These are phyloP conservation scores for Mycosarcoma maydis DNA, from an alignment of 1,284 basidiomycete genomes.

Conservation along the genomic window DNA sequence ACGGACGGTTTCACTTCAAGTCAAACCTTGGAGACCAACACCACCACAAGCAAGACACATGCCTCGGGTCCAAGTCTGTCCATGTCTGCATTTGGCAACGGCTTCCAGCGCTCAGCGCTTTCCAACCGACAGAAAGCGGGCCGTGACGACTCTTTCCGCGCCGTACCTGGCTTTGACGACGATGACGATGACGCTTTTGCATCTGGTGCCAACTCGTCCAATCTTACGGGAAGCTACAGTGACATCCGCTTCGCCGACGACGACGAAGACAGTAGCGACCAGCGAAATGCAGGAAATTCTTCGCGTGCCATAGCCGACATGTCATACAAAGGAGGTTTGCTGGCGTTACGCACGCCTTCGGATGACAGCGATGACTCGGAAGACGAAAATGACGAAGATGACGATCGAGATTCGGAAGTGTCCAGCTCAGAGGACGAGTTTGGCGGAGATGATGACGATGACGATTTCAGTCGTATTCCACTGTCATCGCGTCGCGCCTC, in stretches of 20 bases:
- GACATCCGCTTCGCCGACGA: slow-evolving; percentile 74
- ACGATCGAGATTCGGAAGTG: slow-evolving; percentile 25
- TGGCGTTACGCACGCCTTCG: slow-evolving; percentile 35
- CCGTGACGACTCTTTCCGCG: slow-evolving; percentile 40
- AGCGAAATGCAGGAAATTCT: slow-evolving; percentile 8
- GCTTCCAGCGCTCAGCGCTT: slow-evolving; percentile 21
- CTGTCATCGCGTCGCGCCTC: slow-evolving; percentile 35
- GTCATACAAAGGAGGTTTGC: slow-evolving; percentile 16
- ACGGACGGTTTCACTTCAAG: slow-evolving; percentile 37
- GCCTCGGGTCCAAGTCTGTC: slow-evolving; percentile 38
- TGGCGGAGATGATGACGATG: slow-evolving; percentile 26
- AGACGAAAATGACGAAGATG: slow-evolving; percentile 8
- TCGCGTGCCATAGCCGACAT: slow-evolving; percentile 12
- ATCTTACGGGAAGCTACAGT: slow-evolving; percentile 67
- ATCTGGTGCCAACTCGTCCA: slow-evolving; percentile 68
- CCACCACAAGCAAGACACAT: slow-evolving; percentile 44
- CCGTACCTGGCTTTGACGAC: slow-evolving; percentile 49
- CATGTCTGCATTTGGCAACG: slow-evolving; percentile 41
- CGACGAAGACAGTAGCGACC: slow-evolving; percentile 62
- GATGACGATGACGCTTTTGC: slow-evolving; percentile 63
- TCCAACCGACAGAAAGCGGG: slow-evolving; percentile 1
- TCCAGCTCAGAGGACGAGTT: slow-evolving; percentile 33
- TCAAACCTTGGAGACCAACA: slow-evolving; percentile 42
- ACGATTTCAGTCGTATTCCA: slow-evolving; percentile 48
- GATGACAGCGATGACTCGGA: slow-evolving; percentile 27